Base-by-base conservation (phyloP, 345 rosid genomes). In the Theobroma cacao region DNA sequence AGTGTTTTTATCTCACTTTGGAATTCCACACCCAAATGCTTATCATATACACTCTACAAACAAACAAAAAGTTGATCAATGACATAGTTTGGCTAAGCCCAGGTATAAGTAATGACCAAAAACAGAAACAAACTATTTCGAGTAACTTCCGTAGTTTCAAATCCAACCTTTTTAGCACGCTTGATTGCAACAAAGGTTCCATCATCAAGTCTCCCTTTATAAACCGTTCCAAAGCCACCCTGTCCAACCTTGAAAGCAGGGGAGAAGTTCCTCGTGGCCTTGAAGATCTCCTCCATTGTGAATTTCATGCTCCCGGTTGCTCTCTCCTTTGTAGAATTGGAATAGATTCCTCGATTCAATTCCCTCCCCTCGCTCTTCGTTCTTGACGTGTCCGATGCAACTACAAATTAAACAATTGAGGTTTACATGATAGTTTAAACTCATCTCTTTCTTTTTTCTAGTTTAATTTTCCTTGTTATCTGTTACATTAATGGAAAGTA, bases 141-240 rank as follows among this genome's bases (percentile, higher is more conserved):
- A 7, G 15, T 8, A 75, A 79, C 13, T 50, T 9, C 11, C 15
- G 48, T 48, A 1, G 60, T 71, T 31, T 4, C 7, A 71, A 71
- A 20, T 67, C 53, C 14, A 40, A 93, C 99, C 97, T 88, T 95
- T 80, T 92, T 93, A 63, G 98, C 98, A 0, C 99, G 96, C 81
- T 95, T 95, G 77, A 93, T 78, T 0, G 99, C 99, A 11, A 95
- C 89, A 24, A 82, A 34, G 0, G 89, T 87, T 80, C 99, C 99
- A 86, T 93, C 97, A 43, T 82, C 77, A 17, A 95, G 92, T 63
- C 79, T 90, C 14, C 95, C 99, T 85, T 89, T 93, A 82, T 93
- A 95, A 45, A 95, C 99, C 10, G 98, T 92, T 5, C 99, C 98
- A 47, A 90, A 95, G 36, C 92, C 94, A 22, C 98, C 99, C 76